phyloP scores from a whole-genome alignment of 2,329 filamentous ascomycete genomes.

The Bipolaris gigantea region DNA sequence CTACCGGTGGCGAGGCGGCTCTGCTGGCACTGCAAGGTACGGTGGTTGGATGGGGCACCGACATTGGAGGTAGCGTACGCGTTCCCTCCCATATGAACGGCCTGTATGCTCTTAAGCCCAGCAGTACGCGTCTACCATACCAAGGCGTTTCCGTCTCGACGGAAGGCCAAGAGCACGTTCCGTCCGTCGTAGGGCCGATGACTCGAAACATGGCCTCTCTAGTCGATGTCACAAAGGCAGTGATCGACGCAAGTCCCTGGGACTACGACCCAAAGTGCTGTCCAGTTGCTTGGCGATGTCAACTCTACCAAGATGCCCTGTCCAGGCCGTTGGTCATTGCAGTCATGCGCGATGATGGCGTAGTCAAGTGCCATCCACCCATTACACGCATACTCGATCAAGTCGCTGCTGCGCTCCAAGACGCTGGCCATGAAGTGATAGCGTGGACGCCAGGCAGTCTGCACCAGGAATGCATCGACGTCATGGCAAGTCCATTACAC shows the following conservation, averaged over 20 bases:
- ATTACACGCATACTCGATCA: constrained; percentile 51
- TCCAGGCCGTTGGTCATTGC: constrained; percentile 54
- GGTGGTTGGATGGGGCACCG: constrained; percentile 61
- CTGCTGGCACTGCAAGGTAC: constrained; percentile 58
- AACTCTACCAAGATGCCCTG: constrained; percentile 47
- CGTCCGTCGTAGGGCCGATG: constrained; percentile 64
- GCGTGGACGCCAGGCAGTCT: constrained; percentile 54
- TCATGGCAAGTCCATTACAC: constrained; percentile 49
- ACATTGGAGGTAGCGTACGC: constrained; percentile 60
- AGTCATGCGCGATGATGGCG: constrained; percentile 55
- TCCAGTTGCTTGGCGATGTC: constrained; percentile 58
- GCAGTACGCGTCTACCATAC: constrained; percentile 60
- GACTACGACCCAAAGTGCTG: constrained; percentile 56
- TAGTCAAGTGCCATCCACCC: constrained; percentile 60
- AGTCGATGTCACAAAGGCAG: constrained; percentile 51
- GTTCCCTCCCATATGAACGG: constrained; percentile 64
- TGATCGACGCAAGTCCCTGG: constrained; percentile 57
- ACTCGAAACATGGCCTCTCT: constrained; percentile 57
- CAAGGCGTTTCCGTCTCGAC: constrained; percentile 62
- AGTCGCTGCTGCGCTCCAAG: constrained; percentile 44
- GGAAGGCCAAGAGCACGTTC: constrained; percentile 66
- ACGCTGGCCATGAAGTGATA: constrained; percentile 58
- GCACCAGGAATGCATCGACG: constrained; percentile 58
- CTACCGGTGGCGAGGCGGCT: constrained; percentile 62
- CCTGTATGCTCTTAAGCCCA: constrained; percentile 59